Base-by-base conservation (phyloP, 2,329 filamentous ascomycete species). In the Delphinella strobiligena region DNA sequence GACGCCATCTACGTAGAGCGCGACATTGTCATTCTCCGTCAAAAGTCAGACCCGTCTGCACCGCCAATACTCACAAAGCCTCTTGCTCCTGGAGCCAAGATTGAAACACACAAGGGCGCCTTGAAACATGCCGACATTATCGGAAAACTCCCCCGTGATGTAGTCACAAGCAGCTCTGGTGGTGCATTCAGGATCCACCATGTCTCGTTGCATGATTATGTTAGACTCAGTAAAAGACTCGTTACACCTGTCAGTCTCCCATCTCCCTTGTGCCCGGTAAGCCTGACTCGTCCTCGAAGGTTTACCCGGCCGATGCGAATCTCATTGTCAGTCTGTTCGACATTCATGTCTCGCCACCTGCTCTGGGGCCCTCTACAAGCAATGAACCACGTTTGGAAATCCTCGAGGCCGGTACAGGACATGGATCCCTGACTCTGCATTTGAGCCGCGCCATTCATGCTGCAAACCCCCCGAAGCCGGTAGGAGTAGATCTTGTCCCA, bases 401-500 rank as follows among this genome's bases (percentile, higher is more conserved):
- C 33, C 77, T 91, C 38, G 85, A 91, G 60, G 83, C 83, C 34
- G 84, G 85, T 12, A 91, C 84, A 3, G 85, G 84, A n/a, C 82
- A 88, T 66, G 85, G 84, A 42, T 78, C 80, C 24, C 61, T 91
- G 42, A 89, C 83, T 1, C 60, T 91, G 4, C 75, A 88, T 52
- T 67, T 91, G 16, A 78, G 82, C 19, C 73, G 82, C 38, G 82
- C 82, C 2, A 74, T 91, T 34, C 80, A 88, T 54, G 82, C 74
- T 33, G 80, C 76, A 14, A 88, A 88, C 51, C 62, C 73, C 2
- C 53, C 33, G 4, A 19, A 32, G 17, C n/a, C 4, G 59, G 60
- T 42, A 51, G 55, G n/a, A 48, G 49, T 34, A 53, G 54, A 36
- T 44, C 58, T 24, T 19, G 19, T 24, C 32, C 16, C 35, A 18